Evolutionary conservation across 2,329 filamentous ascomycete genomes (phyloP).

Genomic region (Elsinoe necatrix): DNA sequence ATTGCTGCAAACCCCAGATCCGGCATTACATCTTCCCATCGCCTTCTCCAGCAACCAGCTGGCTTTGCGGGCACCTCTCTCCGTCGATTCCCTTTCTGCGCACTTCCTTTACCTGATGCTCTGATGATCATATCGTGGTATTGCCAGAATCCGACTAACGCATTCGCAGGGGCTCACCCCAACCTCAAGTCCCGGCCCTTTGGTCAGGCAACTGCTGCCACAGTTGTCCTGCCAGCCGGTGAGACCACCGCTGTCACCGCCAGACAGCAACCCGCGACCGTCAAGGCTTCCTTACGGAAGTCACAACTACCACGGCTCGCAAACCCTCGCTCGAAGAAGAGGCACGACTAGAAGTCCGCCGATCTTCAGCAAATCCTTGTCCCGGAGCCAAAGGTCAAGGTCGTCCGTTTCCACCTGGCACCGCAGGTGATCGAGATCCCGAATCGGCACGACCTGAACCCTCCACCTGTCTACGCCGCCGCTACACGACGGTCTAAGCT

Average conservation of each 20-base stretch:
- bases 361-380: neutral
- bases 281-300: neutral
- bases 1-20: no score
- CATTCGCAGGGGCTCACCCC: neutral
- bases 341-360: neutral
- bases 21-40: neutral
- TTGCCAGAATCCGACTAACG: neutral
- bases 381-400: neutral
- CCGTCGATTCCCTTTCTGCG: neutral
- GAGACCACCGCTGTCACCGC: neutral
- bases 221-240: neutral
- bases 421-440: neutral
- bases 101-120: neutral
- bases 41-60: neutral
- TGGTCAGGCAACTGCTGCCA: constrained; percentile 10
- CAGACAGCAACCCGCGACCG: neutral
- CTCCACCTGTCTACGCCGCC: neutral
- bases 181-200: neutral
- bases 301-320: neutral
- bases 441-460: neutral
- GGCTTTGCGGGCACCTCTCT: neutral
- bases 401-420: neutral
- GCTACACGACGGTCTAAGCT: no score
- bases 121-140: neutral
- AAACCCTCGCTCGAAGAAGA: neutral